Evolutionary conservation across 140 eudicot genomes (phyloP).

Genomic region (Erigeron philadelphicus): DNA sequence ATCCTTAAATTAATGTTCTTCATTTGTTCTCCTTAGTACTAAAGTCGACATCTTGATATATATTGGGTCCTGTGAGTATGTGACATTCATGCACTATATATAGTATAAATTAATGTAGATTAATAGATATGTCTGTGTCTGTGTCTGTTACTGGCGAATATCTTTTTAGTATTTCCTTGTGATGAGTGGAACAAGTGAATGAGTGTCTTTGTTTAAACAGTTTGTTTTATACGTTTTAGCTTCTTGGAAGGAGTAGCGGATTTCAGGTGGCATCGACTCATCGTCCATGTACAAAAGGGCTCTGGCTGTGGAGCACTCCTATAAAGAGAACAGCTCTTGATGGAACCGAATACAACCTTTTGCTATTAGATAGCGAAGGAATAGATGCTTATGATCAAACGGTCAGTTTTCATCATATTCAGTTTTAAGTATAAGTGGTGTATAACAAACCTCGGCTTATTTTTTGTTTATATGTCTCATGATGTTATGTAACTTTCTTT

Average conservation of each 20-base stretch:
- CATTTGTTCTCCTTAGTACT: too few species aligned
- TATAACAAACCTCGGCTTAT: neutral
- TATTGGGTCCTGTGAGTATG: too few species aligned
- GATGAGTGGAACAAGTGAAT: conserved; percentile 12
- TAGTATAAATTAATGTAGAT: too few species aligned
- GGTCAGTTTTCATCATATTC: conserved; percentile 40
- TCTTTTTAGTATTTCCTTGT: neutral
- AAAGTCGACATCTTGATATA: too few species aligned
- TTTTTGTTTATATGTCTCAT: neutral
- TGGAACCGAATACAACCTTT: conserved; percentile 86
- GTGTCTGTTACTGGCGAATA: neutral
- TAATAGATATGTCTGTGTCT: neutral
- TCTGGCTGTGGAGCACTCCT: conserved; percentile 95
- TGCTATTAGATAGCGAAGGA: conserved; percentile 90
- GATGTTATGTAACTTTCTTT: neutral
- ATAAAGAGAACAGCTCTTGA: conserved; percentile 83
- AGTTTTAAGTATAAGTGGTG: neutral
- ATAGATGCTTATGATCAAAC: conserved; percentile 99
- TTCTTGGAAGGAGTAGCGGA: conserved; percentile 94
- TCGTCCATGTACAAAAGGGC: conserved; percentile 94
- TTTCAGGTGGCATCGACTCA: conserved; percentile 96
- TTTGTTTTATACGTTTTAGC: conserved; percentile 39
- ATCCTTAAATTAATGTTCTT: too few species aligned
- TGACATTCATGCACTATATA: too few species aligned
- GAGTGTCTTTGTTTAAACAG: conserved; percentile 8